Evolutionary conservation across 192 early-diverging fungal genomes (phyloP), one percentile per base, ranked within the genome.

Genomic region (Phycomyces blakesleeanus): DNA sequence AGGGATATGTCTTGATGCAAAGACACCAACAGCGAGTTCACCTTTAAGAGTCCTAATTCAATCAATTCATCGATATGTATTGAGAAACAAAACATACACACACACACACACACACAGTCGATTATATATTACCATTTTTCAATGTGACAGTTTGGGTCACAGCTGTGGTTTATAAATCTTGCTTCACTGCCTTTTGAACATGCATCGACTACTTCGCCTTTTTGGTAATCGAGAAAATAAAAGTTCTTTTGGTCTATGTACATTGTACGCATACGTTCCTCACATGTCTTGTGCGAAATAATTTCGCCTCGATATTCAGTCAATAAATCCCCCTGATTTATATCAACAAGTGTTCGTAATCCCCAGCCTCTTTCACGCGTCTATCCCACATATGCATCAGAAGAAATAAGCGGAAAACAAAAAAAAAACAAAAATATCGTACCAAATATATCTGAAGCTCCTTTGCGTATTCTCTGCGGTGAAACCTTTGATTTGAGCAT

Each of bases 281-380:
- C 60, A 54, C 86, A 90, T 9, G 78, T 76, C 12, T 72, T 72
- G 39, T 85, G 74, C 3, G 80, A 84, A 37, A 94, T 89, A 15
- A 94, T 79, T 69, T 94, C 92, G 3, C 92, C 92, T 3, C 88
- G 81, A 73, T 94, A 93, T 65, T 94, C 92, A 50, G 86, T 78
- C 20, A 94, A 80, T 7, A 94, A 67, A 22, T 64, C 72, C 24
- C 81, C 85, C 49, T 79, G 79, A 49, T 72, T 71, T 34, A 93
- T 85, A 14, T 71, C 61, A 5, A 47, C 68, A 12, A 49, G 60
- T 1, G 91, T 81, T 21, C 74, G 70, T 54, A 94, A 77, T 2
- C 92, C 92, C 59, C 83, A 91, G 14, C 92, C 92, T 21, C 89
- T 73, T 18, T 76, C 73, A 9, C 71, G 55, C 0, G 85, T 87